Percentiles rank a stretch among this genome's conserved stretches.
phyloP scores from a whole-genome alignment of 2,329 filamentous ascomycete genomes.

The Clonostachys rhizophaga region DNA sequence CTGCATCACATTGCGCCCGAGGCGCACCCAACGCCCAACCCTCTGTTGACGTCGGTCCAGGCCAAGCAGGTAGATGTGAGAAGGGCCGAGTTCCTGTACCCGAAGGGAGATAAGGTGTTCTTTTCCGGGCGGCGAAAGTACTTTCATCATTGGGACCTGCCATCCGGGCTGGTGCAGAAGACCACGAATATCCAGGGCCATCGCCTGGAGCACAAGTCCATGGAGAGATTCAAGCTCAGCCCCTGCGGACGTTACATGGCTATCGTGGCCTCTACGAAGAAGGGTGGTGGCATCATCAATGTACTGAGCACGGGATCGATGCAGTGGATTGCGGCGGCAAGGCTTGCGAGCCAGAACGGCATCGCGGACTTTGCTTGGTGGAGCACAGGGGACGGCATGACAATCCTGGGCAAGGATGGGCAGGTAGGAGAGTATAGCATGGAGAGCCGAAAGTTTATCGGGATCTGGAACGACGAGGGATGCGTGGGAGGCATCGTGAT shows the following conservation, averaged over 20 bases:
- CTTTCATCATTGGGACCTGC: constrained; percentile 92
- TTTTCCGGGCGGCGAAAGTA: constrained; percentile 84
- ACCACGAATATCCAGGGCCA: constrained; percentile 72
- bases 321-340: constrained; percentile 82
- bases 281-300: constrained; percentile 86
- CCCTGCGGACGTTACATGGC: constrained; percentile 86
- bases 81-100: constrained; percentile 74
- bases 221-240: constrained; percentile 86
- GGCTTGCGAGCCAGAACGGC: constrained; percentile 76
- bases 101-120: constrained; percentile 73
- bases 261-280: constrained; percentile 71
- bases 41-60: constrained; percentile 85
- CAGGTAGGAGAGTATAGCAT: constrained; percentile 89
- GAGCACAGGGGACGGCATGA: constrained; percentile 76
- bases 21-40: constrained; percentile 75
- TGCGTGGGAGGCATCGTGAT: constrained; percentile 81
- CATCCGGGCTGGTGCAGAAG: constrained; percentile 78
- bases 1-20: constrained; percentile 83
- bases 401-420: constrained; percentile 79
- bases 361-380: constrained; percentile 94
- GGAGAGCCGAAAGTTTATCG: constrained; percentile 62
- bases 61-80: constrained; percentile 79
- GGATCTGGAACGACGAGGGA: constrained; percentile 86
- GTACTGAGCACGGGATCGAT: constrained; percentile 73
- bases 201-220: constrained; percentile 76